Conservation (phyloP, 495 filamentous ascomycete species). For the Paragyromitra xinjiangensis region DNA sequence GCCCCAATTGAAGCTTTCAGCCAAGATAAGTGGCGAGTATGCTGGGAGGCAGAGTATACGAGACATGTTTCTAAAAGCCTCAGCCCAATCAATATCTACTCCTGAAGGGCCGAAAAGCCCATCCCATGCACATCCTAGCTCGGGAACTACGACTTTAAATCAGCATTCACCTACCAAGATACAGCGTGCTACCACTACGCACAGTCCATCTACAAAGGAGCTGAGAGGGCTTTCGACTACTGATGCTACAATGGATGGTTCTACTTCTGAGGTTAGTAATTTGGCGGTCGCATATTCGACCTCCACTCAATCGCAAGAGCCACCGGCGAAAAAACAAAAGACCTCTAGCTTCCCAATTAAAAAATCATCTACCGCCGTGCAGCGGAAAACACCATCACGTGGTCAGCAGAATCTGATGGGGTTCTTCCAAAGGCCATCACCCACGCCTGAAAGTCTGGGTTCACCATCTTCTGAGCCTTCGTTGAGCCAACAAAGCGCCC, state of each 20-base stretch:
- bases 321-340: constrained; percentile 60
- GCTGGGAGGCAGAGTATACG: constrained; percentile 43
- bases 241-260: neutral
- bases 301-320: constrained; percentile 62
- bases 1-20: constrained; percentile 31
- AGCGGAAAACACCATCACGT: constrained; percentile 11
- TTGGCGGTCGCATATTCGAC: neutral
- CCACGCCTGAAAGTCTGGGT: neutral
- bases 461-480: neutral
- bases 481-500: neutral
- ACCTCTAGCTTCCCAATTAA: constrained; percentile 57
- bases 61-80: constrained; percentile 43
- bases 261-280: neutral
- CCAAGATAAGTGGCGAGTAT: constrained; percentile 29
- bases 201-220: neutral
- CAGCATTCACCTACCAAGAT: neutral
- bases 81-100: constrained; percentile 21
- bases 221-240: neutral
- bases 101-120: neutral
- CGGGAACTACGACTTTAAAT: neutral
- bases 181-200: neutral
- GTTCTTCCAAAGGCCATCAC: constrained; percentile 31
- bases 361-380: constrained; percentile 60
- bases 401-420: constrained; percentile 32
- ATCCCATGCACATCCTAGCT: neutral